Base-by-base conservation (phyloP, 805 yeast genomes). In the Yueomyces sinensis region DNA sequence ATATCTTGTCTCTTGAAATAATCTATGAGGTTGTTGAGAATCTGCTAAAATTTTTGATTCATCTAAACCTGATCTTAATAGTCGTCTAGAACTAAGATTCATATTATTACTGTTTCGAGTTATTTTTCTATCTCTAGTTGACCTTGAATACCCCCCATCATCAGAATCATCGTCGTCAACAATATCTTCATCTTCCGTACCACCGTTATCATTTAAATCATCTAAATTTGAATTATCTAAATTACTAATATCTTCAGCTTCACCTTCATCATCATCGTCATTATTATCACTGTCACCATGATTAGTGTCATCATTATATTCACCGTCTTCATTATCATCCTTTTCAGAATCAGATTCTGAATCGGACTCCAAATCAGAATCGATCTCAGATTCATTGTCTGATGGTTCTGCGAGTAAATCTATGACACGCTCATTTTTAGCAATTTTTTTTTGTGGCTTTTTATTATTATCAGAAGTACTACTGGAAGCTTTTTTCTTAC, bases 171-270 rank as follows among this genome's bases (percentile, higher is more conserved):
- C 24, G 5, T 22, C 30, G 14, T 34, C 32, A 3, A 15, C 32
- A 5, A 32, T 38, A 29, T 37, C 43, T 15, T 44, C 44, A 33
- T 39, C 46, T 14, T 46, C 41, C 9, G 37, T 30, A 3, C 27
- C 30, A 27, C 34, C 32, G 24, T 35, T 34, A 18, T 35, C 40
- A n/a, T 33, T 30, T n/a, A 17, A 29, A 13, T 32, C 37, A 4
- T 30, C 36, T 13, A 37, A 37, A 20, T 33, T 32, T 9, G 27
- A 32, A 4, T 34, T 36, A 4, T 36, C 39, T 5, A 24, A 32
- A 14, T 15, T 14, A 13, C 22, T 17, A 13, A 29, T 39, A 11
- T 36, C 36, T 7, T 29, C 37, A 9, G 30, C 37, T 17, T 32
- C 41, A 9, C 18, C 37, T 9, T 37, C 40, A 7, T 28, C 34